These are phyloP conservation scores for Ceratobasidium sp. DNA, from an alignment of 1,284 basidiomycete genomes.

Conservation along the genomic window DNA sequence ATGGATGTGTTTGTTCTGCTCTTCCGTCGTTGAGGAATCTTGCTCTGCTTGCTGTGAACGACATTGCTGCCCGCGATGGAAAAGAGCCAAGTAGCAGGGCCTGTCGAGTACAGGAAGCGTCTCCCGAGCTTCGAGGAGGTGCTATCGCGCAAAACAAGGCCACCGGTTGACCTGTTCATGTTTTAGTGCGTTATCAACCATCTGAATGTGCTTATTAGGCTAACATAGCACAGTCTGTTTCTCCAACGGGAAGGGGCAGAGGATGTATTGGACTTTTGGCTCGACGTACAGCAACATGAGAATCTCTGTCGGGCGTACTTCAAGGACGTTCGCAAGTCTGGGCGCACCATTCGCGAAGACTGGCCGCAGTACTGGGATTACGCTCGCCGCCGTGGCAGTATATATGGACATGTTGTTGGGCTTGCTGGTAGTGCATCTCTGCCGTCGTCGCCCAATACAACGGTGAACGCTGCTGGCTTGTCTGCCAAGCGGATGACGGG, in stretches of 20 bases:
- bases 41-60: slow-evolving; percentile 5
- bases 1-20: slow-evolving; percentile 33
- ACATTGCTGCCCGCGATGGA: slow-evolving; percentile 15
- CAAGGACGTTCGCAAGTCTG: slow-evolving; percentile 96
- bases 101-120: slow-evolving; percentile 52
- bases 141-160: slow-evolving; percentile 86
- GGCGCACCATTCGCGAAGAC: slow-evolving; percentile 90
- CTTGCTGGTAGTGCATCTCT: slow-evolving; percentile 57
- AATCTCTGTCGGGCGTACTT: slow-evolving; percentile 98
- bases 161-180: slow-evolving; percentile 98
- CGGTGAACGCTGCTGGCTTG: slow-evolving; percentile 50
- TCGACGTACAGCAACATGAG: slow-evolving; percentile 99
- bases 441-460: slow-evolving; percentile 58
- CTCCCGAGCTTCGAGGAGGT: slow-evolving; percentile 56
- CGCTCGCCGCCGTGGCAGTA: slow-evolving; percentile 86
- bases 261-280: slow-evolving; percentile 98
- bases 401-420: slow-evolving; percentile 91
- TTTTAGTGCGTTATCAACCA: slow-evolving; percentile 83
- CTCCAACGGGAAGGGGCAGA: slow-evolving; percentile 94
- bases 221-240: slow-evolving; percentile 71
- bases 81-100: background rate
- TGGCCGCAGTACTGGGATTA: slow-evolving; percentile 98
- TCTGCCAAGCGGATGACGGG: slow-evolving; percentile 78
- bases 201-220: slow-evolving; percentile 7
- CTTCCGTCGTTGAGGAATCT: slow-evolving; percentile 4